Base-by-base conservation (phyloP, 2,329 filamentous ascomycete genomes). In the Trichophyton simii region DNA sequence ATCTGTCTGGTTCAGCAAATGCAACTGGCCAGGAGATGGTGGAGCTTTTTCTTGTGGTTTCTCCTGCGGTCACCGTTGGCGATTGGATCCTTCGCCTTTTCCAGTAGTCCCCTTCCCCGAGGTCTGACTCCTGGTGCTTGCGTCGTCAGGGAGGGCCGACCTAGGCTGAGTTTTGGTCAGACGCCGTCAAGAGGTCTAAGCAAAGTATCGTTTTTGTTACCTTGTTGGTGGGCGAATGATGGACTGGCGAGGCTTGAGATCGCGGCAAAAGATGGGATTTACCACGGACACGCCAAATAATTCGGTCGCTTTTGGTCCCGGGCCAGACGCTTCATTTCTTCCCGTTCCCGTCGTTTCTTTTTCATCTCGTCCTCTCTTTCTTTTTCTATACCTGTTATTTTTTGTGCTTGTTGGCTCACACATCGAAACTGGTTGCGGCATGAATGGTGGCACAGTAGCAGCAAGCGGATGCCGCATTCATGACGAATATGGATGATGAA, bases 141-240 rank as follows among this genome's bases (percentile, higher is more conserved):
- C 28, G 28, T 55, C 31, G 4, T 54, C 50, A 34, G n/a, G 22
- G 50, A n/a, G 28, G 34, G 28, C 8, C 31, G 15, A 20, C 52
- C 28, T n/a, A 28, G 52, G 25, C 52, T 55, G 28, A 55, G 52
- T n/a, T 55, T 55, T 55, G 52, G 52, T 55, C 38, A 55, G 52
- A 55, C 52, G 52, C 52, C 52, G 52, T 55, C 52, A 11, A 55
- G 52, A 55, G 20, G 52, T 55, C 28, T n/a, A 34, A 34, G 31
- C 28, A 18, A 34, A 36, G 28, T 55, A 48, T 48, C 3, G 6
- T n/a, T 18, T 36, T 18, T n/a, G 22, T 52, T 52, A 38, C 11
- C 3, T 38, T 38, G 34, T 13, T 31, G 25, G 25, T 15, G 52
- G 52, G 52, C 28, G 52, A 55, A 55, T 55, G 25, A 36, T 15